phyloP scores from a whole-genome alignment of 1,284 basidiomycete species.

The Anthracocystis walkeri region DNA sequence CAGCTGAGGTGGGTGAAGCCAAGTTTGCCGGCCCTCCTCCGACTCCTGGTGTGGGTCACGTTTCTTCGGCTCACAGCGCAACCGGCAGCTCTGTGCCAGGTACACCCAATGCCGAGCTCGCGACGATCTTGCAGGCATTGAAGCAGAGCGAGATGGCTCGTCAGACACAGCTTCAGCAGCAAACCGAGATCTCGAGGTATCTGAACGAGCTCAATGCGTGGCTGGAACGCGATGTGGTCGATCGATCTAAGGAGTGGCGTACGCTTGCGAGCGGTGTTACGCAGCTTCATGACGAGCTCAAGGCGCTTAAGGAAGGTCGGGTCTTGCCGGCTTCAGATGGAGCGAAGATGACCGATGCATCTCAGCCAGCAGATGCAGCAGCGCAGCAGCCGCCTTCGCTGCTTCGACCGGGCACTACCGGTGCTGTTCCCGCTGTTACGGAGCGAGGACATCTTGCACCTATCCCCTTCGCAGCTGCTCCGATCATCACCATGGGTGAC shows the following conservation, averaged over 20 bases:
- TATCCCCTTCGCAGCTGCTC: conserved; percentile 2
- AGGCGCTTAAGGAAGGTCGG: conserved; percentile 46
- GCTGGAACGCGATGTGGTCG: conserved; percentile 60
- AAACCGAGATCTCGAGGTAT: conserved; percentile 62
- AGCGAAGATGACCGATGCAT: conserved; percentile 3
- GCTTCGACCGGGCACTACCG: conserved; percentile 19
- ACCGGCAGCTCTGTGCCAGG: conserved; percentile 16
- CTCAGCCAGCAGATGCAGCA: not conserved
- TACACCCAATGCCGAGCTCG: conserved; percentile 39
- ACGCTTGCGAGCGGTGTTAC: conserved; percentile 56
- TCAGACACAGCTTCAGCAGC: conserved; percentile 54
- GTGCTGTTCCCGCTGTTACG: conserved; percentile 29
- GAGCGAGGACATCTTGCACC: conserved; percentile 17
- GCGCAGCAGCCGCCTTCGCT: conserved; percentile 19
- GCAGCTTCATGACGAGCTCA: conserved; percentile 56
- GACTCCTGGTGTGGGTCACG: conserved; percentile 35
- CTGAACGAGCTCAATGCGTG: conserved; percentile 64
- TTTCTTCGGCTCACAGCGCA: conserved; percentile 18
- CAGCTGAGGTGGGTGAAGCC: conserved; percentile 29
- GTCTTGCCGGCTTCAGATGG: not conserved
- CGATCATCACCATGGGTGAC: conserved; percentile 25
- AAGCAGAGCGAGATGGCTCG: conserved; percentile 57
- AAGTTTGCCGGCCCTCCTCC: conserved; percentile 32
- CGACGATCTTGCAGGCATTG: conserved; percentile 51
- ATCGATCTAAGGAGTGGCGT: conserved; percentile 61